Conservation (phyloP, 225 moss, liverwort and hornwort species). For the Sphagnum tenellum region DNA sequence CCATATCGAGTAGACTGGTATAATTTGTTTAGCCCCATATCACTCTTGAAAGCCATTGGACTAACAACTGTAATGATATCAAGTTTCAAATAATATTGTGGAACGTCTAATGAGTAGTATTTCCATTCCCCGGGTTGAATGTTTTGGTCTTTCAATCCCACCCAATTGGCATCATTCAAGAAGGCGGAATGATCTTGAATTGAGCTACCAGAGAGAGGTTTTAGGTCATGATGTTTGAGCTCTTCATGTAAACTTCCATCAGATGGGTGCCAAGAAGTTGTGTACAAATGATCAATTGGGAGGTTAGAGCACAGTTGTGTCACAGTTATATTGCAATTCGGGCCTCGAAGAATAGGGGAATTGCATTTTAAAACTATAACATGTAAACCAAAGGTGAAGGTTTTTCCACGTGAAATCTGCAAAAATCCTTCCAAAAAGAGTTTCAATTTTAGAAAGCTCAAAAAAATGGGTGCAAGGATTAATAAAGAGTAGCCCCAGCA, state of each 20-base stretch:
- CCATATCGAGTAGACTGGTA: constrained; percentile 20
- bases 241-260: too few species aligned
- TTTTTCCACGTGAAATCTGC: constrained; percentile 32
- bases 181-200: background rate
- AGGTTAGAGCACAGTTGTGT: constrained; percentile 10
- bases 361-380: constrained; percentile 30
- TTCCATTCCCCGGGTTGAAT: constrained; percentile 24
- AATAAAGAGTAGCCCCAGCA: background rate
- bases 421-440: background rate
- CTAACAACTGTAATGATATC: background rate
- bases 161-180: background rate
- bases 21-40: too few species aligned
- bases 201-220: background rate
- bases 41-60: too few species aligned
- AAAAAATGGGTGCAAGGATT: background rate
- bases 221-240: too few species aligned
- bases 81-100: constrained; percentile 15
- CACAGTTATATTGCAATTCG: constrained; percentile 13
- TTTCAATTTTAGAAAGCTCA: too few species aligned
- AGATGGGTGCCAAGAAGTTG: too few species aligned
- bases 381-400: constrained; percentile 37
- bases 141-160: constrained; percentile 7
- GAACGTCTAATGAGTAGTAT: constrained; percentile 22
- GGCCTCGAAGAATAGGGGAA: constrained; percentile 11
- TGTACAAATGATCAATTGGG: background rate